Conservation (phyloP, 495 filamentous ascomycete genomes). For the Xylaria longipes region DNA sequence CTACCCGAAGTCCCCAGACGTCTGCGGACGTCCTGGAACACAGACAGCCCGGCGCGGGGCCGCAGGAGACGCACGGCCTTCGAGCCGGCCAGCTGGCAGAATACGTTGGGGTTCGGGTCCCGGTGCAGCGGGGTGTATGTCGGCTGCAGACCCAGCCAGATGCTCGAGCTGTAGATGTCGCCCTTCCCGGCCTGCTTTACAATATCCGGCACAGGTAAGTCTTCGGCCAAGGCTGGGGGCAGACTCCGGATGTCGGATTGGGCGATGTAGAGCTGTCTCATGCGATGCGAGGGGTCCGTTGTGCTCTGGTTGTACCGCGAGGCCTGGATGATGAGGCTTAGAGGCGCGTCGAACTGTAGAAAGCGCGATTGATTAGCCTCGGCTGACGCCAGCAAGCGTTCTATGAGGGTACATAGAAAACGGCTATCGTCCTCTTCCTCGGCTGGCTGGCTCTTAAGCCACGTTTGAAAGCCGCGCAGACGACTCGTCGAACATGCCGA, state of each 20-base stretch:
- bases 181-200: conserved; percentile 66
- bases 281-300: conserved; percentile 26
- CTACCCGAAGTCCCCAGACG: conserved; percentile 54
- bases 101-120: conserved; percentile 94
- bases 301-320: conserved; percentile 40
- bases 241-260: conserved; percentile 75
- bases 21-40: conserved; percentile 66
- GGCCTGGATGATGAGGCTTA: conserved; percentile 45
- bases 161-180: conserved; percentile 82
- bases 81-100: conserved; percentile 77
- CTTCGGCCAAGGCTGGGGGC: conserved; percentile 63
- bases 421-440: not conserved
- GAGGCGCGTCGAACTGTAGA: conserved; percentile 45
- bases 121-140: conserved; percentile 89
- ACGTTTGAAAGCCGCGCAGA: not conserved
- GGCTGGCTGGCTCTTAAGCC: not conserved
- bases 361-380: conserved; percentile 29
- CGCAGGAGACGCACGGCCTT: conserved; percentile 76
- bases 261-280: conserved; percentile 74
- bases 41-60: conserved; percentile 62
- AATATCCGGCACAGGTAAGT: conserved; percentile 71
- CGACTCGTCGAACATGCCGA: not conserved
- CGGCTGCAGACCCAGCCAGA: conserved; percentile 87
- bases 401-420: not conserved
- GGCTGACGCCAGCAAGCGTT: not conserved